Conservation (phyloP, 1,139 yeast genomes). For the Saccharomyces hybrid region DNA sequence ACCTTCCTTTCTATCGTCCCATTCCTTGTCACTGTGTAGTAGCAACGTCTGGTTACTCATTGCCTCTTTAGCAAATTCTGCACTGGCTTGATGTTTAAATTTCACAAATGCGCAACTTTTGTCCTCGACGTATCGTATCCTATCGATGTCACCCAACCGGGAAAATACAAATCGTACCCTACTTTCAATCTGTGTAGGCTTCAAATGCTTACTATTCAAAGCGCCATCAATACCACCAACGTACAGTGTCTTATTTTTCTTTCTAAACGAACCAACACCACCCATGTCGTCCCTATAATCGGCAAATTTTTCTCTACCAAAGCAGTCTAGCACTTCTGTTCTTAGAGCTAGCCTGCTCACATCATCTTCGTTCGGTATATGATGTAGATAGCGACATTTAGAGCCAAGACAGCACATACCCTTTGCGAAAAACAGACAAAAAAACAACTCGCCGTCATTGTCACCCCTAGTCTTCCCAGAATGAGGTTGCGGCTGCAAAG, state of each 20-base stretch:
- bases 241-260: conserved; percentile 64
- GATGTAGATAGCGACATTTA: conserved; percentile 67
- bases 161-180: conserved; percentile 44
- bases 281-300: conserved; percentile 89
- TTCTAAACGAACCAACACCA: conserved; percentile 81
- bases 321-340: conserved; percentile 55
- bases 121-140: conserved; percentile 50
- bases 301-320: conserved; percentile 82
- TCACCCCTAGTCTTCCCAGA: conserved; percentile 68
- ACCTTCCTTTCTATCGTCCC: conserved; percentile 24
- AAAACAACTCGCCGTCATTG: conserved; percentile 34
- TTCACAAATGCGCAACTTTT: conserved; percentile 78
- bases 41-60: conserved; percentile 72
- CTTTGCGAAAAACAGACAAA: conserved; percentile 80
- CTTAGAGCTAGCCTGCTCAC: conserved; percentile 43
- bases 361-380: conserved; percentile 54
- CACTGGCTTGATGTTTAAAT: conserved; percentile 57
- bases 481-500: conserved; percentile 44
- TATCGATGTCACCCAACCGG: conserved; percentile 71
- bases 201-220: conserved; percentile 19
- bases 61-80: conserved; percentile 93
- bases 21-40: conserved; percentile 38
- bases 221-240: conserved; percentile 55
- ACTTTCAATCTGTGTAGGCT: conserved; percentile 24
- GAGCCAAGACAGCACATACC: conserved; percentile 80